Base-by-base conservation (phyloP, 495 filamentous ascomycete genomes). In the Parmelia sp. region DNA sequence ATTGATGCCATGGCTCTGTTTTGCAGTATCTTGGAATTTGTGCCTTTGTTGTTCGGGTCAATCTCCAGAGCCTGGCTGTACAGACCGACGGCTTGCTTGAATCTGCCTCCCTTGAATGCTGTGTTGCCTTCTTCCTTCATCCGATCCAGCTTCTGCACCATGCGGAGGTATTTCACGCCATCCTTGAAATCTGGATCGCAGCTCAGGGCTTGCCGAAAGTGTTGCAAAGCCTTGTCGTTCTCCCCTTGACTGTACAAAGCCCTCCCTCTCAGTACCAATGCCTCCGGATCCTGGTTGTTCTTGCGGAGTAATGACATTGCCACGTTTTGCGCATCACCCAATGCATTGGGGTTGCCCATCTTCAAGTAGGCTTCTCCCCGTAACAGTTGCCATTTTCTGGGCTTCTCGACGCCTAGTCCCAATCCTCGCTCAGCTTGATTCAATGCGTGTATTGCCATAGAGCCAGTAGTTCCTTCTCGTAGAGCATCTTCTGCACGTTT, bases 51-150 rank as follows among this genome's bases (percentile, higher is more conserved):
- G 57, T 78, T 71, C 4, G 92, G 90, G 77, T 98, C 94, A 27
- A 98, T 84, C 66, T 90, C 87, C 55, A 98, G 77, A 65, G 95
- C 93, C 65, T 89, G 80, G 10, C 84, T 82, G 74, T 96, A 98
- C 66, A 89, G 83, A 47, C 96, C 88, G 62, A 94, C 82, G 23
- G 94, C 94, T 35, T 83, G 77, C 70, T 88, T 85, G 76, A 84
- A 92, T 60, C 87, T 82, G 64, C 87, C 89, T 55, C 85, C 84
- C 78, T 96, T 97, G 82, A 95, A 98, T 25, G 89, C 88, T 8
- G 74, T 75, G 72, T 98, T 97, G 40, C 95, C 94, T 64, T 96
- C 91, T 65, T 92, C 88, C 81, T 97, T 98, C 81, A 91, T 92
- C 44, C 88, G 82, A 67, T 92, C 89, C n/a, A 98, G 80, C 75